phyloP scores from a whole-genome alignment of 108 stramenopile species.

The Bacterosira constricta region DNA sequence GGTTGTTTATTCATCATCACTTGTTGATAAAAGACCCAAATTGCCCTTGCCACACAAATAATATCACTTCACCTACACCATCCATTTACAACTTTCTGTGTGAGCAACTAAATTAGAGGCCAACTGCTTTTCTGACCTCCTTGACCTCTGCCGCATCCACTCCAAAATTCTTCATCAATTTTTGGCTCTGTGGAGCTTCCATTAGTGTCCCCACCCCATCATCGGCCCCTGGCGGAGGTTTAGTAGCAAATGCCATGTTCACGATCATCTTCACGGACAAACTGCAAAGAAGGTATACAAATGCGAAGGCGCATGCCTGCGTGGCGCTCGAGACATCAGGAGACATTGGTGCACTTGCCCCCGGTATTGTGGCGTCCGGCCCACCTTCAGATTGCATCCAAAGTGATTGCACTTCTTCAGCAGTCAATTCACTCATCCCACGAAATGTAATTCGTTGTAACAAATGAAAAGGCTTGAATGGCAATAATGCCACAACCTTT shows the following conservation, averaged over 20 bases:
- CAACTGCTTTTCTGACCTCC: conserved; percentile 25
- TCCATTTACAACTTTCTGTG: too few species aligned
- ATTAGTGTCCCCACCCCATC: conserved; percentile 59
- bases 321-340: conserved; percentile 38
- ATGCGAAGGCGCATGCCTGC: conserved; percentile 72
- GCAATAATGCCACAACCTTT: conserved; percentile 69
- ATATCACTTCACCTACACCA: too few species aligned
- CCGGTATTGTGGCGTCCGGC: conserved; percentile 8
- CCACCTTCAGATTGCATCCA: conserved; percentile 20
- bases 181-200: conserved; percentile 47
- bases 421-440: conserved; percentile 50
- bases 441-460: conserved; percentile 56
- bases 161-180: conserved; percentile 48
- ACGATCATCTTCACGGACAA: conserved; percentile 73
- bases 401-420: conserved; percentile 8
- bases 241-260: conserved; percentile 53
- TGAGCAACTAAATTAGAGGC: too few species aligned
- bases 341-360: conserved; percentile 14
- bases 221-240: conserved; percentile 73
- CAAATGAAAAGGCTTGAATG: conserved; percentile 70
- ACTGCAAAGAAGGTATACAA: conserved; percentile 69
- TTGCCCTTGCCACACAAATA: too few species aligned
- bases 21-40: too few species aligned
- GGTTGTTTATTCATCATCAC: too few species aligned
- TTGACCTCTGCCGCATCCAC: conserved; percentile 38